Base-by-base conservation (phyloP, 2,329 filamentous ascomycete genomes). In the Fusarium brachygibbosum region DNA sequence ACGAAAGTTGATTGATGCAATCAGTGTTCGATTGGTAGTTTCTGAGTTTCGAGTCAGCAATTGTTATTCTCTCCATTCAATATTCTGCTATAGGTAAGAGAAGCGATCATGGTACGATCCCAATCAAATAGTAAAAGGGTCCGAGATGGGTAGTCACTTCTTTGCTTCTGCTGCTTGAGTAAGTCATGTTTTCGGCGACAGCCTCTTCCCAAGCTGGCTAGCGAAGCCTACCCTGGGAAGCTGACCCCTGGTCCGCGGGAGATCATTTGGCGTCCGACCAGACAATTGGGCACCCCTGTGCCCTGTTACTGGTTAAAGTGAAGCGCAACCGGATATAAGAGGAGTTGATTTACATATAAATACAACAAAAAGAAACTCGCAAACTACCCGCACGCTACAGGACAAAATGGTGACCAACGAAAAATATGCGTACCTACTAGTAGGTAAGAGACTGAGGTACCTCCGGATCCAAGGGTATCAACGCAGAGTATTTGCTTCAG, bases 181-280 rank as follows among this genome's bases (percentile, higher is more conserved):
- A 41, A 57, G 28, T 21, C 25, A 41, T 16, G 23, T 14, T 31
- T 34, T 28, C 8, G 21, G 28, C 16, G 42, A 38, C 19, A 17
- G 34, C 13, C 17, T 32, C 34, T 29, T 46, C 41, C 17, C 28
- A 28, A n/a, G 23, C 46, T 42, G 23, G 28, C 46, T 52, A 44
- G 34, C 49, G 34, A 31, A 29, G 48, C 21, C 42, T 46, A 38
- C 38, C 59, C 49, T 60, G 13, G 32, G 16, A 53, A 41, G 29
- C 16, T 11, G 40, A 50, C 46, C 55, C 54, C 56, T 56, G 54
- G 42, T 37, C 42, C 50, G 52, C 44, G 38, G 63, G 28, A 63
- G 37, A 58, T 44, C 53, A 31, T 49, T 48, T 55, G 35, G 44
- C 45, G 35, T 61, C 59, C 32, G 45, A 54, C 38, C 7, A 55